Conservation (phyloP, 1,139 yeast species). For the Eremothecium gossypii region DNA sequence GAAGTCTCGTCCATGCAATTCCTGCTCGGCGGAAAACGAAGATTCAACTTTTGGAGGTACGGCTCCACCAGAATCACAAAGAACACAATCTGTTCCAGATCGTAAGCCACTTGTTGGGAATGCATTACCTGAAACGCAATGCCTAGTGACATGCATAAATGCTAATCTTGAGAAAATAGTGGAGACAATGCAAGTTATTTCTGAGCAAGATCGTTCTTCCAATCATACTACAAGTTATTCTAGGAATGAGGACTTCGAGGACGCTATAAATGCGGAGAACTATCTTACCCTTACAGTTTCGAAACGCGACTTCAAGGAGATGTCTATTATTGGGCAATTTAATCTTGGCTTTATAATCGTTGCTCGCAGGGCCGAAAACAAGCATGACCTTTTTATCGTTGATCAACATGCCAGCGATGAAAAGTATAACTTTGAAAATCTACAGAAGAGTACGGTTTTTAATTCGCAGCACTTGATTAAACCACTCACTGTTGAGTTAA, state of each 20-base stretch:
- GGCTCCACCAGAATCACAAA: too few species aligned
- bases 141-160: not conserved
- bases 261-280: conserved; percentile 45
- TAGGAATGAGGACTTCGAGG: conserved; percentile 25
- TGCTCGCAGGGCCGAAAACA: conserved; percentile 34
- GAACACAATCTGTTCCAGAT: too few species aligned
- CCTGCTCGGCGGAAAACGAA: too few species aligned
- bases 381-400: conserved; percentile 63
- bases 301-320: conserved; percentile 54
- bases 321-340: conserved; percentile 86
- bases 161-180: not conserved
- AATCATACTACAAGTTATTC: conserved; percentile 3
- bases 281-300: conserved; percentile 45
- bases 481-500: conserved; percentile 57
- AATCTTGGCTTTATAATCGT: conserved; percentile 85
- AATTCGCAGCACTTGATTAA: conserved; percentile 62
- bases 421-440: conserved; percentile 74
- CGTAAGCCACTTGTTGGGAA: too few species aligned
- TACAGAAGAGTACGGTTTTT: conserved; percentile 47
- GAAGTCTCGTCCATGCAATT: too few species aligned
- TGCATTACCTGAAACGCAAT: too few species aligned
- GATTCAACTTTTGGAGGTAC: too few species aligned
- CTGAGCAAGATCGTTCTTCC: not conserved
- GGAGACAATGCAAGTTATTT: not conserved
- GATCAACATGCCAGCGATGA: conserved; percentile 99